phyloP scores from a whole-genome alignment of 345 rosid genomes.

The Ricinus communis region DNA sequence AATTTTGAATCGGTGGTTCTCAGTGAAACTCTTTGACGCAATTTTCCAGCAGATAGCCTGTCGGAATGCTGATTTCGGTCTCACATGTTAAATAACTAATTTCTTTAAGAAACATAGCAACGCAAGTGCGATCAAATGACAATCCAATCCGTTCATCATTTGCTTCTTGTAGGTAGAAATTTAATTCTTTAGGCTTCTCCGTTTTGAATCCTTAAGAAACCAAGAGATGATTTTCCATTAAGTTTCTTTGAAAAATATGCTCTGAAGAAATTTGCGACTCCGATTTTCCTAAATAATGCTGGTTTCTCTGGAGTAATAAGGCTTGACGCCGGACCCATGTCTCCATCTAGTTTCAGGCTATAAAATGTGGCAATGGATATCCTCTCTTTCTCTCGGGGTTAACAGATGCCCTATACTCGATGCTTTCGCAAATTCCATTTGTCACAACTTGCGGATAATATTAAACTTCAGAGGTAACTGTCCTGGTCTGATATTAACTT shows the following conservation, averaged over 20 bases:
- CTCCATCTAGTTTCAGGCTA: slow-evolving; percentile 11
- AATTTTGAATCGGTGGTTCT: too few species aligned
- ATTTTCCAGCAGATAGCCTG: too few species aligned
- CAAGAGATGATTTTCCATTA: slow-evolving; percentile 17
- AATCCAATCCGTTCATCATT: too few species aligned
- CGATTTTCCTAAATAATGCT: slow-evolving; percentile 7
- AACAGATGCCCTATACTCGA: slow-evolving; percentile 24
- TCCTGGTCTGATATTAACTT: too few species aligned
- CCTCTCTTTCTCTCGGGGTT: slow-evolving; percentile 20
- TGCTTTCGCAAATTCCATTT: slow-evolving; percentile 24
- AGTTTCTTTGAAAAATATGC: not conserved
- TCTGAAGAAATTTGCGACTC: slow-evolving; percentile 9
- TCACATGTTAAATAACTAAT: too few species aligned
- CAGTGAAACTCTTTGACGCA: too few species aligned
- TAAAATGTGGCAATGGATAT: slow-evolving; percentile 25
- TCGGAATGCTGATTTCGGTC: too few species aligned
- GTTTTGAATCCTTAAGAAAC: slow-evolving; percentile 18
- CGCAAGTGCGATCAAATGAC: too few species aligned
- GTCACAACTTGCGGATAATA: slow-evolving; percentile 18
- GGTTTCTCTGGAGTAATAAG: slow-evolving; percentile 15
- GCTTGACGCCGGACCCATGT: slow-evolving; percentile 22
- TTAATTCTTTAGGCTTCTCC: too few species aligned
- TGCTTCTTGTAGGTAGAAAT: too few species aligned
- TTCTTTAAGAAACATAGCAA: too few species aligned
- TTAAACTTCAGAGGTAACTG: too few species aligned